Evolutionary conservation across 371 early-diverging fungal genomes (phyloP).

Genomic region (Catenaria anguillulae): DNA sequence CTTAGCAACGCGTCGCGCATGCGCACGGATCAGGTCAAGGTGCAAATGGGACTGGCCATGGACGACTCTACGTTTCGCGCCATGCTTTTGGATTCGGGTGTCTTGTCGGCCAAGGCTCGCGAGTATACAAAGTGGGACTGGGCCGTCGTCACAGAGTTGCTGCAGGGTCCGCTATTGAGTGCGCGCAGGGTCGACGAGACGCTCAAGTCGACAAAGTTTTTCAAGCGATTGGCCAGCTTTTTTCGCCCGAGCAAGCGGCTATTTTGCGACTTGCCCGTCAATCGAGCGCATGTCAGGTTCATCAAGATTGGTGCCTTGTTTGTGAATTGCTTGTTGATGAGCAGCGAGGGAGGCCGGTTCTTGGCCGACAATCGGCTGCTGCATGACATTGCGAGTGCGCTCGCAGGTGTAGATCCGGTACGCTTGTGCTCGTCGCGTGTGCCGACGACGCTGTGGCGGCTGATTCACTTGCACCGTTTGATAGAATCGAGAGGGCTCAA

Average conservation of each 20-base stretch:
- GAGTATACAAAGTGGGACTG: slow-evolving; percentile 71
- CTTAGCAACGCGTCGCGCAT: neutral
- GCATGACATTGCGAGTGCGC: slow-evolving; percentile 45
- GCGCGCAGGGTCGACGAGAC: slow-evolving; percentile 63
- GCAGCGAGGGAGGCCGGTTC: slow-evolving; percentile 50
- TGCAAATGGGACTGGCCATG: slow-evolving; percentile 50
- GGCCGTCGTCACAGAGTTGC: slow-evolving; percentile 53
- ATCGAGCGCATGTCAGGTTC: slow-evolving; percentile 28
- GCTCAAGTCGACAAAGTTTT: slow-evolving; percentile 52
- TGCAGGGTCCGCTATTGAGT: slow-evolving; percentile 58
- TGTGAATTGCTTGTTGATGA: slow-evolving; percentile 38
- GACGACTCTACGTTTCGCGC: slow-evolving; percentile 48
- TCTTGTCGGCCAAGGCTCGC: slow-evolving; percentile 38
- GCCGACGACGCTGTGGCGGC: too few relatives aligned
- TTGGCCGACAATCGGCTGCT: slow-evolving; percentile 50
- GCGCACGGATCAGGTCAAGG: slow-evolving; percentile 44
- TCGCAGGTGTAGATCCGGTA: slow-evolving; percentile 57
- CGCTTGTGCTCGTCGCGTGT: neutral
- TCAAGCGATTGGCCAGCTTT: slow-evolving; percentile 57
- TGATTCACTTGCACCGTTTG: too few relatives aligned
- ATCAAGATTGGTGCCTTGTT: slow-evolving; percentile 49
- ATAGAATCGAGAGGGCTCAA: slow-evolving; percentile 27
- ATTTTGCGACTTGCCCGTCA: slow-evolving; percentile 48
- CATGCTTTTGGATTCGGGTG: slow-evolving; percentile 15
- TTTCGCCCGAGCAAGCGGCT: slow-evolving; percentile 56